phyloP scores from a whole-genome alignment of 1,139 yeast genomes.

The Magnusiomyces clavatus region DNA sequence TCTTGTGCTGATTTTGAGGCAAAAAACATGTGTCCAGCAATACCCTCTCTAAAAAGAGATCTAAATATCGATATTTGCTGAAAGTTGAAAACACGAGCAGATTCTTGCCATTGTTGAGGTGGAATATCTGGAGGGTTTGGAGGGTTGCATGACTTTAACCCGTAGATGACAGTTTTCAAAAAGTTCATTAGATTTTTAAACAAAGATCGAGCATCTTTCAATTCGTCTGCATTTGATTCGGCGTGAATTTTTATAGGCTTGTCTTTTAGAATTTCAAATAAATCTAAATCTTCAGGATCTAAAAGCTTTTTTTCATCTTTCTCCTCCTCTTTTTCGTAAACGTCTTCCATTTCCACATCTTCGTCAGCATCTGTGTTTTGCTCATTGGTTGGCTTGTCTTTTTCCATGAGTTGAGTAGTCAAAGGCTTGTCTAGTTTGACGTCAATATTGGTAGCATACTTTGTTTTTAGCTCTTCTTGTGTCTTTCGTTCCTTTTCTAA shows the following conservation, averaged over 20 bases:
- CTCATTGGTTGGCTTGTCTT: conserved; percentile 12
- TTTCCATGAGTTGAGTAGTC: conserved; percentile 12
- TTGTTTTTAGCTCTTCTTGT: conserved; percentile 12
- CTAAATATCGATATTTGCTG: conserved; percentile 79
- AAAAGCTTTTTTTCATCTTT: neutral
- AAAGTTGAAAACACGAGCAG: conserved; percentile 71
- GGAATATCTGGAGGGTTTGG: conserved; percentile 76
- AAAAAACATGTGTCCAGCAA: conserved; percentile 72
- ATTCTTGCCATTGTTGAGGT: conserved; percentile 75
- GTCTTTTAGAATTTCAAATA: conserved; percentile 41
- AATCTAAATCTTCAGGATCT: conserved; percentile 29
- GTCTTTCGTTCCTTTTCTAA: conserved; percentile 18
- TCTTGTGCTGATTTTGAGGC: conserved; percentile 36
- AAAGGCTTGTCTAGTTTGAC: conserved; percentile 2
- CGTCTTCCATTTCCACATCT: conserved; percentile 23
- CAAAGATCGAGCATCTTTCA: conserved; percentile 80
- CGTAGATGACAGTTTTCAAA: conserved; percentile 82
- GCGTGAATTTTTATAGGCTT: conserved; percentile 44
- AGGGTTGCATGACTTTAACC: conserved; percentile 84
- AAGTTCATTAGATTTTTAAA: conserved; percentile 88
- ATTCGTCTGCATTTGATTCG: conserved; percentile 47
- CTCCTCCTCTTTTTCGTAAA: conserved; percentile 16
- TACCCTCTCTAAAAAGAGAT: conserved; percentile 74
- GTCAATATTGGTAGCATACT: conserved; percentile 13
- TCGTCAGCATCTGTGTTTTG: conserved; percentile 13